A percentile compares a stretch with the other conserved stretches of the same genome.
Conservation (phyloP, 2,329 filamentous ascomycete species). For the Sporothrix curviconia region DNA sequence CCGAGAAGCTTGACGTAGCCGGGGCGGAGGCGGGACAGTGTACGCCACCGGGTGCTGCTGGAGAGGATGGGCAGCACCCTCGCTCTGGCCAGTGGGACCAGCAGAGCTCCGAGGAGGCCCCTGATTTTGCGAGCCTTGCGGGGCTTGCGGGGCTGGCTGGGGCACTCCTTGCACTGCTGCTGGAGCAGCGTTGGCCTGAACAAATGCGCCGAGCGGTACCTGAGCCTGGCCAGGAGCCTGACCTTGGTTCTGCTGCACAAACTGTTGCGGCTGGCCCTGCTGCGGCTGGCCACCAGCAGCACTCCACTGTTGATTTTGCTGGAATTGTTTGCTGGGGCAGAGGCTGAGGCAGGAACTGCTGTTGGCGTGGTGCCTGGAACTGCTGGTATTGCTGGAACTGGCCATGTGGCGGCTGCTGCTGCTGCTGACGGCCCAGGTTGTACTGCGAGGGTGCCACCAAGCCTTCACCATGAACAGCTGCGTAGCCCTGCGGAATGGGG, state of each 20-base stretch:
- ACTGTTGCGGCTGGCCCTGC: background rate
- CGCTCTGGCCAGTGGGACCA: background rate
- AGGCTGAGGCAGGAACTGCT: background rate
- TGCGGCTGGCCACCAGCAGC: background rate
- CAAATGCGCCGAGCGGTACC: background rate
- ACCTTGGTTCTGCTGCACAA: no score
- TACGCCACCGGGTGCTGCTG: conserved; percentile 14
- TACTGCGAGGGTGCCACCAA: conserved; percentile 26
- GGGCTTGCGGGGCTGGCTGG: background rate
- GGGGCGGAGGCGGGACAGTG: background rate
- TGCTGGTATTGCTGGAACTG: background rate
- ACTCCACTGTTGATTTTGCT: conserved; percentile 10
- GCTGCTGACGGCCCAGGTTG: background rate
- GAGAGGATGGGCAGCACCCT: conserved; percentile 4
- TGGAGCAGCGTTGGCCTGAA: background rate
- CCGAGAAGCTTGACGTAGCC: background rate
- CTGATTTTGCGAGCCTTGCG: background rate
- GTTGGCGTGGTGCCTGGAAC: background rate
- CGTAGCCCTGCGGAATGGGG: conserved; percentile 33
- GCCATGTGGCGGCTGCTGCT: background rate
- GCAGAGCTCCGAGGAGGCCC: background rate
- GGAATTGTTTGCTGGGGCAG: no score
- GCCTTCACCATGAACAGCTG: conserved; percentile 33
- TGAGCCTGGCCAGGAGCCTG: no score
- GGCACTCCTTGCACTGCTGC: background rate